Evolutionary conservation across 331 rosid species (phyloP).

Genomic region (Pyracantha coccinea): DNA sequence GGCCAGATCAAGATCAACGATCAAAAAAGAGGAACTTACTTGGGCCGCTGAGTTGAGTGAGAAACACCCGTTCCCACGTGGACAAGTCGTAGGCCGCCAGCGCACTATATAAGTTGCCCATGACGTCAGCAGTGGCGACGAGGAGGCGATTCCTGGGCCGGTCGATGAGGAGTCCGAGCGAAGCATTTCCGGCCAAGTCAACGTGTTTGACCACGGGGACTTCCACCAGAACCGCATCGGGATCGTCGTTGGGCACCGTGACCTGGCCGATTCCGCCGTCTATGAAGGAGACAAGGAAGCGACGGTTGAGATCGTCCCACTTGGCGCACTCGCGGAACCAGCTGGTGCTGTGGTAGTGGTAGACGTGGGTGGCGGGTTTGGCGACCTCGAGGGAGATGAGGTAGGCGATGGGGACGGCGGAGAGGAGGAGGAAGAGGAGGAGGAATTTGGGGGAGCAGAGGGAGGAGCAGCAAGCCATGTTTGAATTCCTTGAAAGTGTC

Average conservation of each 20-base stretch:
- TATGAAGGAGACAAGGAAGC: conserved; percentile 52
- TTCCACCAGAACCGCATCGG: conserved; percentile 34
- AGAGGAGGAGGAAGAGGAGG: conserved; percentile 29
- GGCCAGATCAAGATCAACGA: not conserved
- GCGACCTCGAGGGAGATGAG: conserved; percentile 64
- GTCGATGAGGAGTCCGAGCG: conserved; percentile 58
- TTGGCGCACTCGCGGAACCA: conserved; percentile 70
- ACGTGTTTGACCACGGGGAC: conserved; percentile 33
- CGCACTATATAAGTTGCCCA: conserved; percentile 46
- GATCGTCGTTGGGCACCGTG: conserved; percentile 15
- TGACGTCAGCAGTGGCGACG: conserved; percentile 43
- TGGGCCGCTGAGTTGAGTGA: conserved; percentile 51
- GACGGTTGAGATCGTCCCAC: conserved; percentile 63
- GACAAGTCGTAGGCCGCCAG: conserved; percentile 71
- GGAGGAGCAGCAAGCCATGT: conserved; percentile 7
- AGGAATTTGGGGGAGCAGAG: conserved; percentile 45
- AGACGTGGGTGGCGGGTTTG: conserved; percentile 49
- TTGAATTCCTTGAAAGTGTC: not conserved
- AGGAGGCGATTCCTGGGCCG: conserved; percentile 54
- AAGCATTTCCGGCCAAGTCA: conserved; percentile 49
- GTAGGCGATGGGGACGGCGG: conserved; percentile 67
- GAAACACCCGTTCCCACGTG: conserved; percentile 65
- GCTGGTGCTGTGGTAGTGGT: conserved; percentile 57
- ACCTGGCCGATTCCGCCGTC: conserved; percentile 65
- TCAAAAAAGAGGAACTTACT: conserved; percentile 24